Evolutionary conservation across 805 yeast species (phyloP).

Genomic region (Saccharomycopsis guyanensis): DNA sequence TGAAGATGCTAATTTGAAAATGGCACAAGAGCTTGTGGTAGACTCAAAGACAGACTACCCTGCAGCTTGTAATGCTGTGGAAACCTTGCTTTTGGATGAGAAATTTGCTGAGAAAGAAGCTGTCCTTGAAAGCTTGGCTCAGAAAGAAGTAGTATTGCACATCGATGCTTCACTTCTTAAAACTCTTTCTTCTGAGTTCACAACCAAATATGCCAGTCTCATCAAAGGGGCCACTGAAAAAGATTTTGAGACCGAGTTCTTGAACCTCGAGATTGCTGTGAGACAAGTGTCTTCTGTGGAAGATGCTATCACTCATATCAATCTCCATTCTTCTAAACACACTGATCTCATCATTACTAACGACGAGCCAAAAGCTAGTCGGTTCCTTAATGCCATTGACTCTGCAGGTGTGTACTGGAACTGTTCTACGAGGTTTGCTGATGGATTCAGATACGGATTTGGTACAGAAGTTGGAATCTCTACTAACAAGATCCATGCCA

Average conservation of each 20-base stretch:
- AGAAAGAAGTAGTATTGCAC: constrained; percentile 68
- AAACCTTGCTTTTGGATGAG: constrained; percentile 65
- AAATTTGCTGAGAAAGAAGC: constrained; percentile 29
- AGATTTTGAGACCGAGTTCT: constrained; percentile 78
- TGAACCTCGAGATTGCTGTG: constrained; percentile 78
- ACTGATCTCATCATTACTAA: constrained; percentile 90
- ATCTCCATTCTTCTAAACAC: constrained; percentile 89
- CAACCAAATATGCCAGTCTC: constrained; percentile 22
- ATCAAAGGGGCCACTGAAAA: constrained; percentile 45
- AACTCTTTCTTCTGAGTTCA: constrained; percentile 24
- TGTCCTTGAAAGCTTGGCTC: constrained; percentile 40
- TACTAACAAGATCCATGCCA: constrained; percentile 93
- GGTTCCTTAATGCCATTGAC: constrained; percentile 77
- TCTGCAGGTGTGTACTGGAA: constrained; percentile 98
- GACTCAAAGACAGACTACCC: constrained; percentile 96
- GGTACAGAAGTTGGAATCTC: constrained; percentile 98
- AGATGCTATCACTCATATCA: constrained; percentile 81
- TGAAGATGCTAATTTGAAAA: constrained; percentile 63
- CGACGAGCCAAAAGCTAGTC: constrained; percentile 59
- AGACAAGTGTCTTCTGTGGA: constrained; percentile 48
- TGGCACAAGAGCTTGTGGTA: constrained; percentile 67
- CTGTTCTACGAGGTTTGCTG: constrained; percentile 94
- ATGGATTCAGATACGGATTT: constrained; percentile 96
- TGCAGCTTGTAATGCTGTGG: constrained; percentile 98
- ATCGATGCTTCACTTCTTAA: constrained; percentile 41